phyloP scores from a whole-genome alignment of 192 early-diverging fungal genomes.

The Endogone sp. region DNA sequence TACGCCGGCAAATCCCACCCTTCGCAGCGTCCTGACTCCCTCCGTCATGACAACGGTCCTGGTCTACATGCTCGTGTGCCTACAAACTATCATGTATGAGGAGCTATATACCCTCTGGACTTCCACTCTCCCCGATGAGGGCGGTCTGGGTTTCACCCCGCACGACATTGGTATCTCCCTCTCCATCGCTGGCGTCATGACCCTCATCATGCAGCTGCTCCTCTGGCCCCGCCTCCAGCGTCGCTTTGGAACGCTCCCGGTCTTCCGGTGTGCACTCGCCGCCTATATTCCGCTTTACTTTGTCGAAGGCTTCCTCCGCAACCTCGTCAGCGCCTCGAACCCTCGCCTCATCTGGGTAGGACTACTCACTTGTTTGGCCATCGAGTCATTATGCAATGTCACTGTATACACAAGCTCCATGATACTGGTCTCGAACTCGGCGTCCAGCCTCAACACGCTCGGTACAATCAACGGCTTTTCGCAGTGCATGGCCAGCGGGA shows the following conservation, averaged over 20 bases:
- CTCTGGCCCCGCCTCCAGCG: constrained; percentile 37
- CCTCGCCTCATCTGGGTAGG: constrained; percentile 17
- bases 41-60: neutral
- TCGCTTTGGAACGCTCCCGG: constrained; percentile 37
- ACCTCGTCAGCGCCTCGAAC: neutral
- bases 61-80: constrained; percentile 23
- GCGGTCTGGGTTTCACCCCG: constrained; percentile 49
- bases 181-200: constrained; percentile 32
- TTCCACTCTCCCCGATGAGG: constrained; percentile 26
- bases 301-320: constrained; percentile 6
- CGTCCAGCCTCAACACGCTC: constrained; percentile 27
- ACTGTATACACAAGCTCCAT: constrained; percentile 36
- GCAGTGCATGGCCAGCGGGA: constrained; percentile 30
- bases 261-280: constrained; percentile 31
- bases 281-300: constrained; percentile 8
- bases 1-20: neutral
- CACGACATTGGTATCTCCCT: constrained; percentile 46
- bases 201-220: constrained; percentile 45
- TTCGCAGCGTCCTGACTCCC: neutral
- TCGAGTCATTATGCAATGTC: constrained; percentile 16
- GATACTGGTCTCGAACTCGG: constrained; percentile 47
- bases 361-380: constrained; percentile 4
- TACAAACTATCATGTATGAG: constrained; percentile 39
- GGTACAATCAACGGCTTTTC: constrained; percentile 56
- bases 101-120: constrained; percentile 36